Base-by-base conservation (phyloP, 208 protist species). In the Vickermania ingenoplastis region DNA sequence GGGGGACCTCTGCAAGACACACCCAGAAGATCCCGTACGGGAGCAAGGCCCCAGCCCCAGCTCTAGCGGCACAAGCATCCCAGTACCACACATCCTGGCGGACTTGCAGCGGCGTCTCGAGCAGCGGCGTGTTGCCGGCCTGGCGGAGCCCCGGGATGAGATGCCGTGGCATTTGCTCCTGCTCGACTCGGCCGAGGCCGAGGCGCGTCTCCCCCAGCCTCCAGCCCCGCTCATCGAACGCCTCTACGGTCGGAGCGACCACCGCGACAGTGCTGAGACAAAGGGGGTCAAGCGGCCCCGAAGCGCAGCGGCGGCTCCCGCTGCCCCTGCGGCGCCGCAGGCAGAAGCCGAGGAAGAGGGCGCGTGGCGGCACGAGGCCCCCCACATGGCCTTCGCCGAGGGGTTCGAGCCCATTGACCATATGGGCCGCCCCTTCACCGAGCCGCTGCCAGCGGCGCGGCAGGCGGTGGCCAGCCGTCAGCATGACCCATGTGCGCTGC, bases 391-490 rank as follows among this genome's bases (percentile, higher is more conserved):
- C n/a, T 90, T 82, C 57, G 77, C 66, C 2, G 61, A 74, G 1
- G 75, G 70, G 0, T 79, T 83, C 49, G 68, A 76, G 61, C 57
- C 67, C 27, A 73, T 75, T 21, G 76, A 92, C 58, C 87, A 92
- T 69, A 61, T 90, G 36, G 86, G 86, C 31, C 77, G 75, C 31
- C 83, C 77, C 31, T 92, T 92, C 53, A 59, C 89, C 5, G 60
- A 81, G 66, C 82, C 86, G 3, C 77, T 80, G n/a, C 73, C 73
- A 3, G 66, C 65, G 23, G 36, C 83, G 25, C 50, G 82, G 51
- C 67, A 76, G 64, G 63, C 63, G 53, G 69, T 63, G 26, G 55
- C 65, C 57, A 51, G 59, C 5, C 50, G 41, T 24, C 49, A 50
- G 57, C 54, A 25, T 13, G 63, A 65, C 51, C 50, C 65, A 24